These are phyloP conservation scores for Circinella minor DNA, from an alignment of 371 early-diverging fungal genomes.

Conservation along the genomic window DNA sequence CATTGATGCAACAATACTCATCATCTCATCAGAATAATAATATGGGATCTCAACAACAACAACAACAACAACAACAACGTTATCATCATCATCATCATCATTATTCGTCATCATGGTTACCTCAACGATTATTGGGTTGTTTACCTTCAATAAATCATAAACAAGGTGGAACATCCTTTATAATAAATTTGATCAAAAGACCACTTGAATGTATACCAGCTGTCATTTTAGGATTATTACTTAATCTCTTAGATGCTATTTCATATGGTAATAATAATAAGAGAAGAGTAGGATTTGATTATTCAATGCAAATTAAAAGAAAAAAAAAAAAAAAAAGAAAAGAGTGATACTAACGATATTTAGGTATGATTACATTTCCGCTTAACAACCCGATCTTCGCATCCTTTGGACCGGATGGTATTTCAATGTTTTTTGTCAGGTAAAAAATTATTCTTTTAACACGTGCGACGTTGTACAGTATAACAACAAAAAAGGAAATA, in stretches of 20 bases:
- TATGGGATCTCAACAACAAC: not conserved
- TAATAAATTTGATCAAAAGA: constrained; percentile 8
- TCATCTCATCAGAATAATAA: not conserved
- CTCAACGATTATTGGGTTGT: constrained; percentile 8
- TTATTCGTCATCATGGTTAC: constrained; percentile 60
- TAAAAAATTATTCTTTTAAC: constrained; percentile 31
- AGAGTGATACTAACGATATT: not conserved
- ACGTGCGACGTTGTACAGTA: not conserved
- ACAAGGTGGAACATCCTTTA: not conserved
- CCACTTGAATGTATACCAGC: constrained; percentile 82
- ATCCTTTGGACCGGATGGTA: constrained; percentile 87
- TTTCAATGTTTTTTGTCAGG: constrained; percentile 92
- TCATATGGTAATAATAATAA: constrained; percentile 69
- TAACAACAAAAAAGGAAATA: no score
- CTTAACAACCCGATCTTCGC: constrained; percentile 75
- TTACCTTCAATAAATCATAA: constrained; percentile 45
- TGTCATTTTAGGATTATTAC: constrained; percentile 84
- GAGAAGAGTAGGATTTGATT: not conserved
- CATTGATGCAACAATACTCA: not conserved
- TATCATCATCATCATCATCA: not conserved
- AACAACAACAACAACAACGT: constrained; percentile 4
- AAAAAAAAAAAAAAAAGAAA: no score
- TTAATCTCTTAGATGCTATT: constrained; percentile 92
- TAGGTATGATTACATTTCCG: constrained; percentile 93
- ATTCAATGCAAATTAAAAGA: not conserved